These are phyloP conservation scores for Aspergillus sclerotiicarbonarius DNA, from an alignment of 495 filamentous ascomycete species.

Conservation along the genomic window DNA sequence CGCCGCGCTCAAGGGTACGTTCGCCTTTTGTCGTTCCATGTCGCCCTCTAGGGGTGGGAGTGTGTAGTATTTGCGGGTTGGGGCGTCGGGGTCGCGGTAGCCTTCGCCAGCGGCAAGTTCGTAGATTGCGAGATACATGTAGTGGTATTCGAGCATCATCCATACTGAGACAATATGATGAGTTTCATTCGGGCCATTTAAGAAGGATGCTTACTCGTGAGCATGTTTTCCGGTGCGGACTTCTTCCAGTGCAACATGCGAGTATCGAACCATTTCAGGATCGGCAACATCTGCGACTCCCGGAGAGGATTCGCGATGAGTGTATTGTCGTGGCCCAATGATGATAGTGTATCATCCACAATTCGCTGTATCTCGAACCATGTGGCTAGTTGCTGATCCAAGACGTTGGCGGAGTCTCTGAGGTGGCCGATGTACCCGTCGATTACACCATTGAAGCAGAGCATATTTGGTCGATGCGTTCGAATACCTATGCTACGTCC, in stretches of 20 bases:
- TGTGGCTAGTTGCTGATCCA: slow-evolving; percentile 3
- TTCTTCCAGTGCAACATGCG: slow-evolving; percentile 3
- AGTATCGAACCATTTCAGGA: slow-evolving; percentile 4
- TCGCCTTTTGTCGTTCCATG: background rate
- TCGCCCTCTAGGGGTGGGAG: slow-evolving; percentile 1
- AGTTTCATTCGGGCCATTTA: background rate
- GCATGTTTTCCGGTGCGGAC: background rate
- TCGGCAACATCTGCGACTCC: background rate
- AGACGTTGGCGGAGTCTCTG: background rate
- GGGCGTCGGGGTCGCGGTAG: slow-evolving; percentile 1
- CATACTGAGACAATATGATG: background rate
- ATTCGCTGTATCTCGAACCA: slow-evolving; percentile 3
- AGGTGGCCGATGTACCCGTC: background rate
- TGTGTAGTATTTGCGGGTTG: background rate
- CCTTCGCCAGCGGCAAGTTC: background rate
- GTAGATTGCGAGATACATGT: slow-evolving; percentile 1
- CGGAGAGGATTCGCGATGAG: background rate
- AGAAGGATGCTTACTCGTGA: background rate
- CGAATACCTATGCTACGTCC: background rate
- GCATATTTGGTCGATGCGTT: slow-evolving; percentile 5
- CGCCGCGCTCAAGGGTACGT: background rate
- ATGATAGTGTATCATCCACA: background rate
- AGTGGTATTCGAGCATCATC: slow-evolving; percentile 4
- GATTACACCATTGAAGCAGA: background rate
- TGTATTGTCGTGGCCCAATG: background rate